These are phyloP conservation scores for Abrus precatorius DNA, from an alignment of 306 rosid genomes.

Conservation along the genomic window DNA sequence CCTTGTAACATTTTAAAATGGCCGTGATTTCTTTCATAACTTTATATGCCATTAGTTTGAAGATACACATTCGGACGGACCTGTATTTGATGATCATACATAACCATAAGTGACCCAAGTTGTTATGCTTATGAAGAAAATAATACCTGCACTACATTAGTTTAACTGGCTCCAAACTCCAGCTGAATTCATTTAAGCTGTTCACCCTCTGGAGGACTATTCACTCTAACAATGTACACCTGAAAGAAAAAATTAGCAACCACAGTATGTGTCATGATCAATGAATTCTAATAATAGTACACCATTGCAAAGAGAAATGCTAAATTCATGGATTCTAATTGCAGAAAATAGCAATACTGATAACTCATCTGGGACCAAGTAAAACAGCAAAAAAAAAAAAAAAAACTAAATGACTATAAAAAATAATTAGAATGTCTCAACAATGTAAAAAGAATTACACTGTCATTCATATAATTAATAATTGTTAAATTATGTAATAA, in stretches of 20 bases:
- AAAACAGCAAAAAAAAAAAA: constrained; percentile 16
- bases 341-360: constrained; percentile 16
- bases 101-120: background rate
- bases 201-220: constrained; percentile 46
- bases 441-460: too few relatives aligned
- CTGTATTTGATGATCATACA: background rate
- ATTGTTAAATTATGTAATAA: too few relatives aligned
- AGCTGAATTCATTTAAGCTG: constrained; percentile 24
- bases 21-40: constrained; percentile 1
- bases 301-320: background rate
- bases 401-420: background rate
- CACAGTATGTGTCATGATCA: constrained; percentile 14
- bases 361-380: background rate
- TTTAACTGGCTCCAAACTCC: constrained; percentile 44
- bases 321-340: constrained; percentile 7
- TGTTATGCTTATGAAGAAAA: background rate
- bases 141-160: constrained; percentile 53
- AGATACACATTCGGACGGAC: background rate
- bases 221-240: constrained; percentile 73
- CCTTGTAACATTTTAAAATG: background rate
- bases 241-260: constrained; percentile 49
- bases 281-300: background rate
- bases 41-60: background rate
- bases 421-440: too few relatives aligned
- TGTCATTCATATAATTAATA: too few relatives aligned